Evolutionary conservation across 768 basidiomycete species (phyloP).

Genomic region (Tephrocybe sp.): DNA sequence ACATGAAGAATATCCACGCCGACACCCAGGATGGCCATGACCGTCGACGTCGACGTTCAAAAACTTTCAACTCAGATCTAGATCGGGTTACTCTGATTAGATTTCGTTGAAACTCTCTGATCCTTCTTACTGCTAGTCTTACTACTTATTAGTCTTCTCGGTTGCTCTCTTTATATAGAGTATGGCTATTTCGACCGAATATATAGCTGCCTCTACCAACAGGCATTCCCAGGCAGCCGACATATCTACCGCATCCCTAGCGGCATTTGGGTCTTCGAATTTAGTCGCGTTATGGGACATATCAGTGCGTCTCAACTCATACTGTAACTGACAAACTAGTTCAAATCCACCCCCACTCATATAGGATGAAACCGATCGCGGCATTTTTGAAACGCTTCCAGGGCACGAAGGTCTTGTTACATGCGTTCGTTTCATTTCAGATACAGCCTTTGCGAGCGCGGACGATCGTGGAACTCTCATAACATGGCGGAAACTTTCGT

Average conservation of each 20-base stretch:
- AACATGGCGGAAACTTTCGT: conserved; percentile 56
- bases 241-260: conserved; percentile 38
- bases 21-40: conserved; percentile 69
- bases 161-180: conserved; percentile 5
- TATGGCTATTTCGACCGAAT: conserved; percentile 33
- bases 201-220: conserved; percentile 50
- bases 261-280: conserved; percentile 49
- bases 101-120: conserved; percentile 1
- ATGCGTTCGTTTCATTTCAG: conserved; percentile 65
- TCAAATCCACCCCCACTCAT: conserved; percentile 4
- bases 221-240: conserved; percentile 51
- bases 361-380: conserved; percentile 50
- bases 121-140: no score
- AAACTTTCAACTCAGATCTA: conserved; percentile 13
- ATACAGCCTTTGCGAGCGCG: conserved; percentile 59
- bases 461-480: conserved; percentile 74
- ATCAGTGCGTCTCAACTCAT: conserved; percentile 26
- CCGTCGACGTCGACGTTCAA: not conserved
- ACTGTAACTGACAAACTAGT: not conserved
- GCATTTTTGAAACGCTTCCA: conserved; percentile 68
- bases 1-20: conserved; percentile 76
- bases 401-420: conserved; percentile 78
- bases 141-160: no score
- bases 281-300: conserved; percentile 47
- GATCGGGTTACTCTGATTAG: conserved; percentile 7